Conservation (phyloP, 768 basidiomycete species). For the Vishniacozyma victoriae region DNA sequence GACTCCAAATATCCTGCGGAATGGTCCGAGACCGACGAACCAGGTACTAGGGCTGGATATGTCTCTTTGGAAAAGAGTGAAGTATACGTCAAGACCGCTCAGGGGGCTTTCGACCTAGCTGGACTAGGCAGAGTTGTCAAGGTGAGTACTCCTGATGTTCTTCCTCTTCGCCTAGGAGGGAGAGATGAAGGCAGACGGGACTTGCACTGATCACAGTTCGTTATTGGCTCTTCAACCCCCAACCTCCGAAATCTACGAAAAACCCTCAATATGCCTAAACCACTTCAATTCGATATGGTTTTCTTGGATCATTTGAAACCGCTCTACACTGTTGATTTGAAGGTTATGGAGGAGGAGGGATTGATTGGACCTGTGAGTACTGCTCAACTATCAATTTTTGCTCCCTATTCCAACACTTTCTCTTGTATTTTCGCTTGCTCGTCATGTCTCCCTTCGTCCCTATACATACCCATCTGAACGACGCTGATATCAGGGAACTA, state of each 20-base stretch:
- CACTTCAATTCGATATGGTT: slow-evolving; percentile 41
- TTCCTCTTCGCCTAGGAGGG: too few species aligned
- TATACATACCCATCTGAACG: background rate
- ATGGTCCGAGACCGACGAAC: slow-evolving; percentile 22
- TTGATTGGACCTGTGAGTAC: slow-evolving; percentile 37
- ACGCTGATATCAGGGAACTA: slow-evolving; percentile 27
- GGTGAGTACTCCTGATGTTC: too few species aligned
- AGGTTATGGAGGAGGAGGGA: slow-evolving; percentile 43
- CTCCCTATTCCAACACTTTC: background rate
- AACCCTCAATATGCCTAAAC: slow-evolving; percentile 34
- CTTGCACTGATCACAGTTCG: slow-evolving; percentile 21
- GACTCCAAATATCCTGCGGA: slow-evolving; percentile 26
- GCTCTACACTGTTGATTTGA: slow-evolving; percentile 42
- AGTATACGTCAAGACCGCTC: slow-evolving; percentile 38
- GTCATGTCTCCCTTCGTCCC: background rate
- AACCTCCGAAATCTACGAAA: slow-evolving; percentile 28
- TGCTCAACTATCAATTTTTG: background rate
- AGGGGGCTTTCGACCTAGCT: slow-evolving; percentile 33
- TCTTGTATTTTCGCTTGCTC: background rate
- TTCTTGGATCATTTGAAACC: slow-evolving; percentile 46
- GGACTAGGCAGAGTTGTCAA: slow-evolving; percentile 38
- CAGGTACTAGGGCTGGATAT: slow-evolving; percentile 38
- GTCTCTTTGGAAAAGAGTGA: slow-evolving; percentile 41
- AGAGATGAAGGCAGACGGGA: too few species aligned
- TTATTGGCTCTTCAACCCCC: slow-evolving; percentile 35